phyloP scores from a whole-genome alignment of 179 eudicot genomes.

The Actinidia chinensis region DNA sequence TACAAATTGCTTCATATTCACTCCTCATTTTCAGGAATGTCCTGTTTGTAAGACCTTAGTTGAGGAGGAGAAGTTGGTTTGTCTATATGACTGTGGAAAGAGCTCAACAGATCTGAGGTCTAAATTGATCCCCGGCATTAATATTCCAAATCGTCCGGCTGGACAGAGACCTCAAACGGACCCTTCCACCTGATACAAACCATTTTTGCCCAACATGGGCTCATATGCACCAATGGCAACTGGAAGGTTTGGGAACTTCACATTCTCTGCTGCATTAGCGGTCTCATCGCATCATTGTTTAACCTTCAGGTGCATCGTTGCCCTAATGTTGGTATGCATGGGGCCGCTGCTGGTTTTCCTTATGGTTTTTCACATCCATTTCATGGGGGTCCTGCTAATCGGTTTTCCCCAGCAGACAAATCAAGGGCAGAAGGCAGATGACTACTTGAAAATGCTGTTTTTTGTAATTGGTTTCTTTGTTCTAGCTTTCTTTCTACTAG shows the following conservation, averaged over 20 bases:
- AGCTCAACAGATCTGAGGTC: conserved; percentile 67
- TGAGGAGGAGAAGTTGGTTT: conserved; percentile 67
- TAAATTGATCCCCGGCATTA: conserved; percentile 34
- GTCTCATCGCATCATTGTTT: conserved; percentile 41
- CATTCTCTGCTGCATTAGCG: conserved; percentile 60
- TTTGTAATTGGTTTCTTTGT: conserved; percentile 40
- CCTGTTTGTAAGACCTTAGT: conserved; percentile 76
- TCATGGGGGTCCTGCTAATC: conserved; percentile 44
- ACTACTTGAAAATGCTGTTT: conserved; percentile 30
- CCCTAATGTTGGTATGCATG: conserved; percentile 40
- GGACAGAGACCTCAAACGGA: conserved; percentile 76
- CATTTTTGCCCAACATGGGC: conserved; percentile 43
- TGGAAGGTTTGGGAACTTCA: conserved; percentile 51
- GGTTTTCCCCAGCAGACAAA: conserved; percentile 40
- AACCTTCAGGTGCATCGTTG: conserved; percentile 36
- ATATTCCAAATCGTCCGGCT: conserved; percentile 63
- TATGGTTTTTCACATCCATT: conserved; percentile 29
- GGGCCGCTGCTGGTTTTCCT: conserved; percentile 32
- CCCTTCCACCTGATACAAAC: conserved; percentile 29
- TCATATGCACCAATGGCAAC: conserved; percentile 54
- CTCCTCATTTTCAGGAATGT: conserved; percentile 63
- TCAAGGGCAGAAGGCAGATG: conserved; percentile 25
- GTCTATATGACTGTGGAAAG: conserved; percentile 74
- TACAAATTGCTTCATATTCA: conserved; percentile 68
- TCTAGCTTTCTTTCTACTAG: conserved; percentile 45